These are phyloP conservation scores for Achaetomium macrosporum DNA, from an alignment of 2,329 filamentous ascomycete species.

Conservation along the genomic window DNA sequence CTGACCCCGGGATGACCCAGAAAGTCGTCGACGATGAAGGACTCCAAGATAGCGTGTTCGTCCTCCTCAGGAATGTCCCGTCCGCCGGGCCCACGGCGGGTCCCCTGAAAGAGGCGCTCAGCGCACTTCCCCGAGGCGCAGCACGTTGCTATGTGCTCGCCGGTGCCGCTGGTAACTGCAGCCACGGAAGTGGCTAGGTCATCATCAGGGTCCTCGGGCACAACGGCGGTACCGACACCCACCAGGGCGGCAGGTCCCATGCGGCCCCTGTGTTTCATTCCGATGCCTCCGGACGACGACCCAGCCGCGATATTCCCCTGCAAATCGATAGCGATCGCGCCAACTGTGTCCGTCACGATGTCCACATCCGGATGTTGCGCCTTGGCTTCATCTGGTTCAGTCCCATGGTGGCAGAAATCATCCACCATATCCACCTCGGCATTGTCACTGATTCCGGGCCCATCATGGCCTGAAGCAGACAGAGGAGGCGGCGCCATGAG, in stretches of 20 bases:
- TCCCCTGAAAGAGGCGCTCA: conserved; percentile 72
- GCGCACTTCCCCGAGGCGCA: conserved; percentile 85
- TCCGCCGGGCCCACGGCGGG: conserved; percentile 54
- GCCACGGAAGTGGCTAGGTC: conserved; percentile 65
- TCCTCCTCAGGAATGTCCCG: conserved; percentile 62
- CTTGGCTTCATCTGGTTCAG: background rate
- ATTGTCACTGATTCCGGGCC: conserved; percentile 12
- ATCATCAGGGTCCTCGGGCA: conserved; percentile 70
- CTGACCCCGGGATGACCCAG: conserved; percentile 84
- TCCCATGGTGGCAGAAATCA: background rate
- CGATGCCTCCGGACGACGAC: conserved; percentile 94
- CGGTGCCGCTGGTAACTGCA: conserved; percentile 86
- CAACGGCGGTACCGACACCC: conserved; percentile 81
- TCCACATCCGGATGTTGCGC: conserved; percentile 42
- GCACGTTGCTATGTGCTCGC: conserved; percentile 96
- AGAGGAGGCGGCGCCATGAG: background rate
- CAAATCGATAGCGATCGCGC: conserved; percentile 86
- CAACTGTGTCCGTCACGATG: conserved; percentile 84
- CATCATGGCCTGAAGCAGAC: conserved; percentile 18
- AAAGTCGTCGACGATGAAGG: conserved; percentile 83
- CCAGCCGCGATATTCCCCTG: conserved; percentile 85
- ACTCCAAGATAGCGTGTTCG: conserved; percentile 67
- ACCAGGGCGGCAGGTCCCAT: conserved; percentile 90
- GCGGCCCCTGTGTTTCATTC: conserved; percentile 93
- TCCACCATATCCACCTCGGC: conserved; percentile 4